A percentile compares a stretch with the other conserved stretches of the same genome.
These are phyloP conservation scores for Tagetes patula DNA, from an alignment of 129 eudicot genomes.

Conservation along the genomic window DNA sequence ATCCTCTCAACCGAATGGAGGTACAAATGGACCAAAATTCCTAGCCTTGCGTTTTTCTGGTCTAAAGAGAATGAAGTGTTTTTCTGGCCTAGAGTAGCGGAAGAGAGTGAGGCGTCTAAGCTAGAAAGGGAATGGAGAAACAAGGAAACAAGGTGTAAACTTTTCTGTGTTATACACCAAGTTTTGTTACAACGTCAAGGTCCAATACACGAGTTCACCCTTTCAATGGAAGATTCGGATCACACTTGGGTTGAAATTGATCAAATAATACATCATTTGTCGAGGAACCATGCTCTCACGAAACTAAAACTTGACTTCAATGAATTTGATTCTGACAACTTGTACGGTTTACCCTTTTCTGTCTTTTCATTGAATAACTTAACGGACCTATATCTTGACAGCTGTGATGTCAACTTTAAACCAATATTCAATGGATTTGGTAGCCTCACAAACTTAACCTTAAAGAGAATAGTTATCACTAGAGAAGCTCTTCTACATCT, in stretches of 20 bases:
- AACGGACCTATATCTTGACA: neutral
- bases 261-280: neutral
- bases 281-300: neutral
- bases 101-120: no score
- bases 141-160: neutral
- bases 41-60: neutral
- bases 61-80: neutral
- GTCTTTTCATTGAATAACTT: neutral
- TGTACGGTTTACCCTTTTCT: neutral
- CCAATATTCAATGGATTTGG: neutral
- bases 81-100: neutral
- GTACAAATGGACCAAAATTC: conserved; percentile 6
- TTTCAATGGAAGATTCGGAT: neutral
- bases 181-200: conserved; percentile 7
- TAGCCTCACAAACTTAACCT: conserved; percentile 11
- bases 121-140: neutral
- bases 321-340: no score
- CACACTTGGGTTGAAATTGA: neutral
- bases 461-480: neutral
- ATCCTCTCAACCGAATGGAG: conserved; percentile 24
- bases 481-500: neutral
- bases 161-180: conserved; percentile 6
- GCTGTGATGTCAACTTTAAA: neutral
- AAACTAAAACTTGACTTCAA: neutral
- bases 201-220: conserved; percentile 12